phyloP scores from a whole-genome alignment of 495 filamentous ascomycete species.

The Penicillium riverlandense region DNA sequence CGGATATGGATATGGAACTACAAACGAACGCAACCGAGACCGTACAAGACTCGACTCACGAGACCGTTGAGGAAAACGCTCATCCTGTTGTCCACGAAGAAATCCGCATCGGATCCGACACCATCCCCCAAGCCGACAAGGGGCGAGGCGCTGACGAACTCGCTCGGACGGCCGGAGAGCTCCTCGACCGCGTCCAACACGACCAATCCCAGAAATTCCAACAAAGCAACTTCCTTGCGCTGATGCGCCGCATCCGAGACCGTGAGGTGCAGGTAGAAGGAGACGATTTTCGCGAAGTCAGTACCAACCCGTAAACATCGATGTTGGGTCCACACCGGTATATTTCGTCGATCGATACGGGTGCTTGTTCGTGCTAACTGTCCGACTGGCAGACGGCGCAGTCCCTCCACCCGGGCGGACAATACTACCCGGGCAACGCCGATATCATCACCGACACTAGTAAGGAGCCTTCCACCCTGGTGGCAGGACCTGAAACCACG shows the following conservation, averaged over 20 bases:
- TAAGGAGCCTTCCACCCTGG: constrained; percentile 12
- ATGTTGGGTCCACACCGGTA: constrained; percentile 37
- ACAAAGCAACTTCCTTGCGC: constrained; percentile 65
- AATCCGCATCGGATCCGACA: constrained; percentile 46
- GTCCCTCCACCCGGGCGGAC: constrained; percentile 46
- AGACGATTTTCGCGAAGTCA: constrained; percentile 49
- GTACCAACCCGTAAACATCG: constrained; percentile 35
- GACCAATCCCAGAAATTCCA: constrained; percentile 68
- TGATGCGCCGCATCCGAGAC: constrained; percentile 63
- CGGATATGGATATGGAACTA: constrained; percentile 29
- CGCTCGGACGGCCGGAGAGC: constrained; percentile 59
- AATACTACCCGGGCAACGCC: constrained; percentile 34
- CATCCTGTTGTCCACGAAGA: constrained; percentile 14
- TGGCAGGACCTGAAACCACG: constrained; percentile 1
- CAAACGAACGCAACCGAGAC: constrained; percentile 4
- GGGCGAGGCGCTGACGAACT: constrained; percentile 56
- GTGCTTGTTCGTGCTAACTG: constrained; percentile 31
- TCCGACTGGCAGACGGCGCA: constrained; percentile 28
- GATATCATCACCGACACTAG: constrained; percentile 3
- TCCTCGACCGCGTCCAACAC: constrained; percentile 62
- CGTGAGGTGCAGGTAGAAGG: constrained; percentile 47
- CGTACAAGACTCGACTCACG: constrained; percentile 1
- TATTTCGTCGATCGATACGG: constrained; percentile 20
- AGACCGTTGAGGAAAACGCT: constrained; percentile 5
- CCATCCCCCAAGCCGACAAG: constrained; percentile 28